Percentiles rank a stretch among this genome's conserved stretches.
These are phyloP conservation scores for Rhodotorula sphaerocarpa DNA, from an alignment of 768 basidiomycete genomes.

Conservation along the genomic window DNA sequence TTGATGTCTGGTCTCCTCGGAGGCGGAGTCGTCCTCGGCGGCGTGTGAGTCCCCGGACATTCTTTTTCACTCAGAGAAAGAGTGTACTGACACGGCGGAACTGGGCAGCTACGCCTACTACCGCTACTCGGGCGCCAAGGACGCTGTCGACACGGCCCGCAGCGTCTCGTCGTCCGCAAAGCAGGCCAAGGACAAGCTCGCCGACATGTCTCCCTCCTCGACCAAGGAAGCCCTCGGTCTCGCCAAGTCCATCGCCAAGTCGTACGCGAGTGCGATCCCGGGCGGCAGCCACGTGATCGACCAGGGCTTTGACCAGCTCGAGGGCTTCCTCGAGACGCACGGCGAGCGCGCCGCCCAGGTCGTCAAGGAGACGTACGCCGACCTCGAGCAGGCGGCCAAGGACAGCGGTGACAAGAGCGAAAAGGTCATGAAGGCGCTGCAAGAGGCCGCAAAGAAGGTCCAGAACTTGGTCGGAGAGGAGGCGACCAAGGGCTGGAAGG, in stretches of 20 bases:
- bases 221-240: slow-evolving; percentile 32
- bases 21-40: slow-evolving; percentile 33
- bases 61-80: not conserved
- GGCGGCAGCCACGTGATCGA: slow-evolving; percentile 34
- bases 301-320: slow-evolving; percentile 34
- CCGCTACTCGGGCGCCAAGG: slow-evolving; percentile 34
- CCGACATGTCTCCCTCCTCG: slow-evolving; percentile 28
- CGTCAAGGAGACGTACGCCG: slow-evolving; percentile 33
- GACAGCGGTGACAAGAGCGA: slow-evolving; percentile 34
- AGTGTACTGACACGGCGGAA: not conserved
- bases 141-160: slow-evolving; percentile 29
- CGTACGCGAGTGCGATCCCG: slow-evolving; percentile 36
- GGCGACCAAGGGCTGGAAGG: slow-evolving; percentile 24
- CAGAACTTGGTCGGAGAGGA: slow-evolving; percentile 32
- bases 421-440: slow-evolving; percentile 25
- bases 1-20: slow-evolving; percentile 32
- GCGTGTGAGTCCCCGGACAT: not conserved
- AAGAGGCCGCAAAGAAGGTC: slow-evolving; percentile 26
- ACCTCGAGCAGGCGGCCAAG: slow-evolving; percentile 32
- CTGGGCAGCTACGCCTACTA: slow-evolving; percentile 36
- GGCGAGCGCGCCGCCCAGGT: slow-evolving; percentile 36
- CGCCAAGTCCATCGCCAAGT: slow-evolving; percentile 32
- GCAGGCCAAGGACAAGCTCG: slow-evolving; percentile 33
- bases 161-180: slow-evolving; percentile 17
- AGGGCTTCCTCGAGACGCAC: slow-evolving; percentile 33